phyloP scores from a whole-genome alignment of 768 basidiomycete species.

The Wakefieldia striispora region DNA sequence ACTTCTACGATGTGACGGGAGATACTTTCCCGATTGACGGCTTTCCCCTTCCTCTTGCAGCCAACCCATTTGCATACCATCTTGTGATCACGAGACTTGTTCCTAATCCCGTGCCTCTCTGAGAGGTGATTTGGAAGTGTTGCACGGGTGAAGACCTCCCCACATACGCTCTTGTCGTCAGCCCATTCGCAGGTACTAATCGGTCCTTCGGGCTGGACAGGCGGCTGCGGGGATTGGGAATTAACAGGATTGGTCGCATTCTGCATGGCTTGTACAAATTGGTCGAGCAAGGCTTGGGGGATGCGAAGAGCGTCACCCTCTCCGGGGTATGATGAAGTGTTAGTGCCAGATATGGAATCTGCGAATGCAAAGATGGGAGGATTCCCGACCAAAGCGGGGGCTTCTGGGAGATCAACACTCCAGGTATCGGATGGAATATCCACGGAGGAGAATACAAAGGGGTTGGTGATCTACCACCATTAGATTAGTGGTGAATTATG shows the following conservation, averaged over 20 bases:
- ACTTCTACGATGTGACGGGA: conserved; percentile 19
- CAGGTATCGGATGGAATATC: not conserved
- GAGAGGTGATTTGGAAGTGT: conserved; percentile 13
- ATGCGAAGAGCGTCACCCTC: not conserved
- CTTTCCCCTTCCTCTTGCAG: not conserved
- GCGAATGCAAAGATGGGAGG: not conserved
- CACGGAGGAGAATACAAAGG: rapidly evolving
- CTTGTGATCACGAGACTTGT: not conserved
- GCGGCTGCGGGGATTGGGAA: not conserved
- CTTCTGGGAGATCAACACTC: not conserved
- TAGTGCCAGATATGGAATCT: not conserved
- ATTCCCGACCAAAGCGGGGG: not conserved
- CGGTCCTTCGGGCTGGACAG: no score
- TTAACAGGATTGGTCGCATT: not conserved
- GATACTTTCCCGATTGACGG: conserved; percentile 23
- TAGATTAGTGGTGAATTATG: not conserved
- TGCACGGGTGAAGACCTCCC: not conserved
- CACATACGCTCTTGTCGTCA: conserved; percentile 1
- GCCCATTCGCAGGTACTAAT: conserved; percentile 5
- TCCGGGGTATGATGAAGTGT: not conserved
- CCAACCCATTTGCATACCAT: conserved; percentile 12
- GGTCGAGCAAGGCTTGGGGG: not conserved
- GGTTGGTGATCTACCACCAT: not conserved
- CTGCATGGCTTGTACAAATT: not conserved
- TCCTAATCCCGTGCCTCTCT: conserved; percentile 10